Percentiles rank a stretch among this genome's conserved stretches.
Conservation (phyloP, 2,329 filamentous ascomycete genomes). For the Arachnomyces sp. region DNA sequence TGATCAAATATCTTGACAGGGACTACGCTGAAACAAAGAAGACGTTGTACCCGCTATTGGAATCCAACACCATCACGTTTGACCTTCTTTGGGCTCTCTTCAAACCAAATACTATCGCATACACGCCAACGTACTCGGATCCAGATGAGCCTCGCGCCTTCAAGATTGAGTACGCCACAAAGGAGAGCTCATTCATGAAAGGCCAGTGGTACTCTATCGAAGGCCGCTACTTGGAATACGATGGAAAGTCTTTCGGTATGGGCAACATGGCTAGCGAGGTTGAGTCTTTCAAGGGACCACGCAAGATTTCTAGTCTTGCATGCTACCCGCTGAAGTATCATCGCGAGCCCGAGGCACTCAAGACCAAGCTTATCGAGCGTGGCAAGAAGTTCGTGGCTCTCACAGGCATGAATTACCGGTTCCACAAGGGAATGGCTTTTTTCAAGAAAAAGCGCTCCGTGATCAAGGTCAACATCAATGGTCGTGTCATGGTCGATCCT, state of each 20-base stretch:
- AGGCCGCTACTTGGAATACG: constrained; percentile 71
- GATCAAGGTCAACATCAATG: constrained; percentile 76
- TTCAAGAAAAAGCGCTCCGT: constrained; percentile 70
- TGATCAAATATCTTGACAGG: constrained; percentile 69
- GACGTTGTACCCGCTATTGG: constrained; percentile 70
- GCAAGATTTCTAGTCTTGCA: constrained; percentile 70
- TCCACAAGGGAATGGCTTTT: constrained; percentile 77
- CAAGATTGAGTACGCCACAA: constrained; percentile 69
- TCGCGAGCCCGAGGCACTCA: constrained; percentile 59
- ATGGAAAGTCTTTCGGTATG: constrained; percentile 77
- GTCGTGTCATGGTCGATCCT: constrained; percentile 81
- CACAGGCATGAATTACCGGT: constrained; percentile 75
- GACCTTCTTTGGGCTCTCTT: constrained; percentile 83
- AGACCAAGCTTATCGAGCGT: constrained; percentile 62
- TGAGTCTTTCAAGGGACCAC: constrained; percentile 66
- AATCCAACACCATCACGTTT: constrained; percentile 78
- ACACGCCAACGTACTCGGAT: constrained; percentile 68
- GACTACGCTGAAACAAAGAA: constrained; percentile 75
- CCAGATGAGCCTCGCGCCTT: constrained; percentile 72
- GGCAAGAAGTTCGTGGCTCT: constrained; percentile 78
- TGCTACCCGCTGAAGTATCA: constrained; percentile 77
- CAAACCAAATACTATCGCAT: constrained; percentile 77
- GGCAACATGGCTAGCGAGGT: constrained; percentile 65
- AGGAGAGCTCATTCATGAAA: constrained; percentile 60
- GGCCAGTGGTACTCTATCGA: constrained; percentile 72